Evolutionary conservation across 441 rosid species (phyloP).

Genomic region (Eutrema salsugineum): DNA sequence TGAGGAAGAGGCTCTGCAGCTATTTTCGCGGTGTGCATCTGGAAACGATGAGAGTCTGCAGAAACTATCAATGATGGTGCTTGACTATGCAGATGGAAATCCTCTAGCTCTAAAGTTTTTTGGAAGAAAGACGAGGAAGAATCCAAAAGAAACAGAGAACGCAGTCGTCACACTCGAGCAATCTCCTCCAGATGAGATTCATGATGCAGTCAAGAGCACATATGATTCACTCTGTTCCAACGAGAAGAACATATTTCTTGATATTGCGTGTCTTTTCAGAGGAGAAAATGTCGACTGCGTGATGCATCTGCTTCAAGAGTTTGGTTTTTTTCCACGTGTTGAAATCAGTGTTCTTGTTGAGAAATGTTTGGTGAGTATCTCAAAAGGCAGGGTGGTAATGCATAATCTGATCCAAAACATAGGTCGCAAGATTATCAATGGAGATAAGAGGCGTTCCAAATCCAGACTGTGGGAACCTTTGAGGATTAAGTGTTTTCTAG

Average conservation of each 20-base stretch:
- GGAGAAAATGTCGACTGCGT: neutral
- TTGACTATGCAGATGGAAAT: no score
- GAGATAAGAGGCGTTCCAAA: neutral
- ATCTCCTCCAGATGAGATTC: neutral
- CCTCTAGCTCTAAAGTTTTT: no score
- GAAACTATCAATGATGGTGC: no score
- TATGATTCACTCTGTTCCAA: constrained; percentile 19
- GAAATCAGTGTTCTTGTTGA: neutral
- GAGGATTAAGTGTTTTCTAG: neutral
- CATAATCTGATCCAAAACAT: constrained; percentile 37
- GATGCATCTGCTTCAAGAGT: neutral
- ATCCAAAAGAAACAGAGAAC: no score
- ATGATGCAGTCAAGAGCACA: constrained; percentile 10
- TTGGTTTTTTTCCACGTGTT: constrained; percentile 14
- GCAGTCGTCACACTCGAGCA: neutral
- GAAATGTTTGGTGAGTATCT: neutral
- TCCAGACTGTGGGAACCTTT: neutral
- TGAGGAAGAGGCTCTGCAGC: constrained; percentile 17
- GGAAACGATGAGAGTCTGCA: no score
- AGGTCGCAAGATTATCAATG: constrained; percentile 4
- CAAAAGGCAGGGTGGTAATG: neutral
- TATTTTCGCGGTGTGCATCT: constrained; percentile 10
- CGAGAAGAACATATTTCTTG: constrained; percentile 31
- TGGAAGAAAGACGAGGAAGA: no score
- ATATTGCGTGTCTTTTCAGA: constrained; percentile 35